These are phyloP conservation scores for Centrapalus pauciflorus DNA, from an alignment of 129 eudicot genomes.

Conservation along the genomic window DNA sequence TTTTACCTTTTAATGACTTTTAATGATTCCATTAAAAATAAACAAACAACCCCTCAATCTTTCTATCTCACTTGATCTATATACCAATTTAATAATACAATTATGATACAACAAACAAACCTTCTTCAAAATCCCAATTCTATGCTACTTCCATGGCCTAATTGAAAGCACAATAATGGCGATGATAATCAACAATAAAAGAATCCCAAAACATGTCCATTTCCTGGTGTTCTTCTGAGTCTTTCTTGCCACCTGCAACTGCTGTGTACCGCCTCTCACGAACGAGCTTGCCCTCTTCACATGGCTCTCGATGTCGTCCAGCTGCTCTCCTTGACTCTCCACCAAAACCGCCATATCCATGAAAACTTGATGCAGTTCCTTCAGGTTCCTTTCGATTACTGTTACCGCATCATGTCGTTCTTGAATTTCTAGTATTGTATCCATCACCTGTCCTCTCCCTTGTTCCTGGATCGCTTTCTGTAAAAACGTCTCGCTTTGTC, in stretches of 20 bases:
- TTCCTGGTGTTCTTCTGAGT: conserved; percentile 37
- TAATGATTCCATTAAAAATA: too few species aligned
- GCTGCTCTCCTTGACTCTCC: conserved; percentile 47
- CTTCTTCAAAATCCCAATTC: neutral
- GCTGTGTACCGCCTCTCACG: conserved; percentile 46
- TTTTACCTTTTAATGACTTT: too few species aligned
- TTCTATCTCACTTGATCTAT: too few species aligned
- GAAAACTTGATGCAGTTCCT: conserved; percentile 64
- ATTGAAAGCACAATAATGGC: conserved; percentile 29
- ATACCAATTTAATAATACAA: too few species aligned
- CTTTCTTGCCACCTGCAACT: conserved; percentile 42
- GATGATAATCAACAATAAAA: conserved; percentile 32
- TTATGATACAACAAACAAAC: too few species aligned
- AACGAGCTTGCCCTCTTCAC: conserved; percentile 53
- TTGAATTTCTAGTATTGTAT: conserved; percentile 61
- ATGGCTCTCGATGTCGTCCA: conserved; percentile 52
- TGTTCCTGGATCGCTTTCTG: conserved; percentile 61
- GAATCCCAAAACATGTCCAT: conserved; percentile 39
- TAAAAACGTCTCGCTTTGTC: conserved; percentile 45
- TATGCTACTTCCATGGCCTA: conserved; percentile 37
- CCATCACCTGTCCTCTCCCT: conserved; percentile 61
- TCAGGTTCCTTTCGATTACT: conserved; percentile 47
- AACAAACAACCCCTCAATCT: too few species aligned
- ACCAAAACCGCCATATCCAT: conserved; percentile 70
- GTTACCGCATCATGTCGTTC: conserved; percentile 67